Conservation (phyloP, 257 asterid genomes). For the Ligustrum vulgare region DNA sequence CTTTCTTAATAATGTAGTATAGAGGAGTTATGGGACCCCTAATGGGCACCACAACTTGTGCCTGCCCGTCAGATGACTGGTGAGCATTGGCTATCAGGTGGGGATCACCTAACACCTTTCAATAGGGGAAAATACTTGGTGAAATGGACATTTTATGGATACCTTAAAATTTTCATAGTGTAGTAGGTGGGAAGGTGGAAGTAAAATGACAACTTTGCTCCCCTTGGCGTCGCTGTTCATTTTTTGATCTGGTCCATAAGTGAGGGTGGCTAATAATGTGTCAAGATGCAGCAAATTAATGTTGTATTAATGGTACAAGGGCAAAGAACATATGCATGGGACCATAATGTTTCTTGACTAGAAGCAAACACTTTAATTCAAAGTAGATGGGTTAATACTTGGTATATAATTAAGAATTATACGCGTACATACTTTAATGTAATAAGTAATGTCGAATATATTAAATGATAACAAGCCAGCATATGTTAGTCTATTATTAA, state of each 20-base stretch:
- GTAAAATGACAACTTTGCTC: too few relatives aligned
- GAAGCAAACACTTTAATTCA: slow-evolving; percentile 55
- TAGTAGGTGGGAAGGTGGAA: too few relatives aligned
- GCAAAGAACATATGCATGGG: slow-evolving; percentile 37
- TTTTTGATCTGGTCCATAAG: slow-evolving; percentile 29
- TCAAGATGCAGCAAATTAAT: slow-evolving; percentile 15
- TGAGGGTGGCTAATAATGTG: slow-evolving; percentile 33
- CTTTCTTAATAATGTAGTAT: too few relatives aligned
- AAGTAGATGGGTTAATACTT: slow-evolving; percentile 27
- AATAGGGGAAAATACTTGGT: too few relatives aligned
- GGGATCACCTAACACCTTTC: too few relatives aligned
- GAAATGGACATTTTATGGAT: too few relatives aligned
- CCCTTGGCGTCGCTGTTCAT: slow-evolving; percentile 17
- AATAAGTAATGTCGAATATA: background rate
- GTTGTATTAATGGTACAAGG: slow-evolving; percentile 18
- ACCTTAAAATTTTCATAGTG: too few relatives aligned
- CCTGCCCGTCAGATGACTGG: too few relatives aligned
- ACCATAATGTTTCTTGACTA: slow-evolving; percentile 44
- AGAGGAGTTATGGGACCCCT: too few relatives aligned
- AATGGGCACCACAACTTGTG: too few relatives aligned
- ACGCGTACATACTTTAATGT: background rate
- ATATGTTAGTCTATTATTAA: too few relatives aligned
- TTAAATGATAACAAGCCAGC: background rate
- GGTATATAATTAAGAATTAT: background rate
- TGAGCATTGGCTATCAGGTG: too few relatives aligned